These are phyloP conservation scores for Trichoderma harzianum DNA, from an alignment of 2,329 filamentous ascomycete genomes.

Conservation along the genomic window DNA sequence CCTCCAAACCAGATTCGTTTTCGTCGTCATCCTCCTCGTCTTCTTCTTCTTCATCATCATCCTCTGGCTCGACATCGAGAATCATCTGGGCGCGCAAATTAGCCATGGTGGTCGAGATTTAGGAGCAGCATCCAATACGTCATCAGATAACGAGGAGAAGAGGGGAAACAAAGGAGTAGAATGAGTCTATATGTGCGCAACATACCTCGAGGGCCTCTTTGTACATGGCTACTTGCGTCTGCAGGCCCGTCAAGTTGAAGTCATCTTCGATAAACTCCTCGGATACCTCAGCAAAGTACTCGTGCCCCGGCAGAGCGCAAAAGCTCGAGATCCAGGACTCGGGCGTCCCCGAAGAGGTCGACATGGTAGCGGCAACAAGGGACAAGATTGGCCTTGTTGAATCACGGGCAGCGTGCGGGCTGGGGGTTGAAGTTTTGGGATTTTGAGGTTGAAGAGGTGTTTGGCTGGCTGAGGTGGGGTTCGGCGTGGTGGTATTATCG, in stretches of 20 bases:
- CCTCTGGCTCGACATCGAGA: constrained; percentile 93
- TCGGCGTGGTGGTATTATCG: constrained; percentile 13
- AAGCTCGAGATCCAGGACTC: constrained; percentile 99
- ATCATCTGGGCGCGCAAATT: constrained; percentile 66
- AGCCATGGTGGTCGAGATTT: neutral
- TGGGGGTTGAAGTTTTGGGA: neutral
- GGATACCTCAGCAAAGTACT: constrained; percentile 98
- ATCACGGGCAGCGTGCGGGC: neutral
- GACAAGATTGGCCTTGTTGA: neutral
- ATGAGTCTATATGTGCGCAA: neutral
- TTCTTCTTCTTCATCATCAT: constrained; percentile 82
- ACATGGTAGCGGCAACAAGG: constrained; percentile 43
- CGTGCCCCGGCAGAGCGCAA: constrained; percentile 90
- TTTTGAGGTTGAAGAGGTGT: neutral
- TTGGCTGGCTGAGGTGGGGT: constrained; percentile 6
- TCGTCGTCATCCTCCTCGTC: constrained; percentile 74
- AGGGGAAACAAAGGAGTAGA: neutral
- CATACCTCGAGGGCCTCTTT: constrained; percentile 87
- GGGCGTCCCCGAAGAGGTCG: constrained; percentile 57
- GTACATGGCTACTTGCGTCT: constrained; percentile 96
- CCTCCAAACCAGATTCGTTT: constrained; percentile 59
- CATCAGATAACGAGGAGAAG: neutral
- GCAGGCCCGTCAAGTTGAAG: constrained; percentile 95
- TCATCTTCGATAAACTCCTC: constrained; percentile 99
- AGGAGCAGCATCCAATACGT: neutral